phyloP scores from a whole-genome alignment of 768 basidiomycete species.

The Dioszegia hungarica region DNA sequence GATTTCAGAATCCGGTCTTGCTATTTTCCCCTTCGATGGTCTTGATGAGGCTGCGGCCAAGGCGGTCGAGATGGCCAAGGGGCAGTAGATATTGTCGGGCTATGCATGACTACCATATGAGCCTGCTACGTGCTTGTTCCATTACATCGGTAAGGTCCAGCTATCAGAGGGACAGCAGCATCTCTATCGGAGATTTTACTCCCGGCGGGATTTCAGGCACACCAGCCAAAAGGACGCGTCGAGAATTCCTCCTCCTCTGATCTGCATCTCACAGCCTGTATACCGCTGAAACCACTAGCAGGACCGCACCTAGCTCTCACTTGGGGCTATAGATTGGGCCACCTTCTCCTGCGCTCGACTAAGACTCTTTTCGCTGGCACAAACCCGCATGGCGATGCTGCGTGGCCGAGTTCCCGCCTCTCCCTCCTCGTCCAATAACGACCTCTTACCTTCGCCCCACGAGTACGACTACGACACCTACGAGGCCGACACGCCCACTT shows the following conservation, averaged over 20 bases:
- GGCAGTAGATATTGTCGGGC: constrained; percentile 1
- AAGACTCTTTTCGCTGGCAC: too few relatives aligned
- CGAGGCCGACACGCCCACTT: constrained; percentile 31
- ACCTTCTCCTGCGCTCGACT: too few relatives aligned
- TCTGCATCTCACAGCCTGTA: too few relatives aligned
- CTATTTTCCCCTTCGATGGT: constrained; percentile 88
- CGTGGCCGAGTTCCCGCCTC: constrained; percentile 11
- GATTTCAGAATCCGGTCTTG: constrained; percentile 85
- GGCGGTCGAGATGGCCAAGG: constrained; percentile 50
- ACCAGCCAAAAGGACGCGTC: background rate
- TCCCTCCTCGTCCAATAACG: background rate
- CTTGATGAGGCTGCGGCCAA: constrained; percentile 79
- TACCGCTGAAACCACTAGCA: too few relatives aligned
- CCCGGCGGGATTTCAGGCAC: background rate
- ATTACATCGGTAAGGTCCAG: too few relatives aligned
- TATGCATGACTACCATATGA: background rate
- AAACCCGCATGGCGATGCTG: too few relatives aligned
- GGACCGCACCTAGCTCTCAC: too few relatives aligned
- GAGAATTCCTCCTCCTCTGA: background rate
- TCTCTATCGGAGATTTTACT: background rate
- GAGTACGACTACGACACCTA: background rate
- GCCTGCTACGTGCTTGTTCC: background rate
- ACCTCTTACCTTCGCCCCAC: background rate
- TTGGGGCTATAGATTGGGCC: too few relatives aligned
- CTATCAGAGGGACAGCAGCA: too few relatives aligned